A percentile compares a stretch with the other conserved stretches of the same genome.
Evolutionary conservation across 2,329 filamentous ascomycete genomes (phyloP).

Genomic region (Ustilaginoidea virens): DNA sequence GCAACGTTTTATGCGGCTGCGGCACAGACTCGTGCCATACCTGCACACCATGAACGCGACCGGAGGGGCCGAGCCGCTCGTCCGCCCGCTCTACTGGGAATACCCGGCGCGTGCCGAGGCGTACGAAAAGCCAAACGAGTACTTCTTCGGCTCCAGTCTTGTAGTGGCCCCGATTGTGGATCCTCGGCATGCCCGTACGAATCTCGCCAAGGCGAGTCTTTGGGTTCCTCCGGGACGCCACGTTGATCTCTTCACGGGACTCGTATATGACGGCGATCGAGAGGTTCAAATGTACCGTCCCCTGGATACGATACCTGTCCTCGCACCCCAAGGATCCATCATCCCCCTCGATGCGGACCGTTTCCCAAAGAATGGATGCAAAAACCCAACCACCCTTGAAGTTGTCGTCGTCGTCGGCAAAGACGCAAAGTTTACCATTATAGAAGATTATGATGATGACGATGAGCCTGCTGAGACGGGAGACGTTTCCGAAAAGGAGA

Average conservation of each 20-base stretch:
- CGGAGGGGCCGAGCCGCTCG: conserved; percentile 30
- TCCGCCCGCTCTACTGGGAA: conserved; percentile 48
- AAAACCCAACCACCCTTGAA: conserved; percentile 2
- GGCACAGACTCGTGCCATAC: conserved; percentile 44
- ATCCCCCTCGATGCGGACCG: conserved; percentile 2
- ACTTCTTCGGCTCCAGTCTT: conserved; percentile 39
- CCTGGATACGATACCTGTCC: conserved; percentile 32
- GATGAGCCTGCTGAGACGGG: not conserved
- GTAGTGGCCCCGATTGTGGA: conserved; percentile 39
- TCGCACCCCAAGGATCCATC: conserved; percentile 4
- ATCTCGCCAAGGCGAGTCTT: conserved; percentile 28
- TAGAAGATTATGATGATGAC: conserved; percentile 2
- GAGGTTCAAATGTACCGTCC: conserved; percentile 33
- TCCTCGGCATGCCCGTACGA: conserved; percentile 28
- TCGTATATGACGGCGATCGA: conserved; percentile 40
- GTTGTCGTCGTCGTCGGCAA: conserved; percentile 2
- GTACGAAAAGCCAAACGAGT: conserved; percentile 41
- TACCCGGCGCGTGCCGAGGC: conserved; percentile 34
- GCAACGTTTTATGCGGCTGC: conserved; percentile 31
- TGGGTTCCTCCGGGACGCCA: conserved; percentile 41
- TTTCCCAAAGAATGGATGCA: conserved; percentile 2
- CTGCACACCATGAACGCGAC: conserved; percentile 39
- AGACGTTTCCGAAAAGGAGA: not conserved
- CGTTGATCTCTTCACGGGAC: conserved; percentile 41
- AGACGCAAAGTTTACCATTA: conserved; percentile 3